These are phyloP conservation scores for Leishmania mexicana DNA, from an alignment of 208 protist species.

Conservation along the genomic window DNA sequence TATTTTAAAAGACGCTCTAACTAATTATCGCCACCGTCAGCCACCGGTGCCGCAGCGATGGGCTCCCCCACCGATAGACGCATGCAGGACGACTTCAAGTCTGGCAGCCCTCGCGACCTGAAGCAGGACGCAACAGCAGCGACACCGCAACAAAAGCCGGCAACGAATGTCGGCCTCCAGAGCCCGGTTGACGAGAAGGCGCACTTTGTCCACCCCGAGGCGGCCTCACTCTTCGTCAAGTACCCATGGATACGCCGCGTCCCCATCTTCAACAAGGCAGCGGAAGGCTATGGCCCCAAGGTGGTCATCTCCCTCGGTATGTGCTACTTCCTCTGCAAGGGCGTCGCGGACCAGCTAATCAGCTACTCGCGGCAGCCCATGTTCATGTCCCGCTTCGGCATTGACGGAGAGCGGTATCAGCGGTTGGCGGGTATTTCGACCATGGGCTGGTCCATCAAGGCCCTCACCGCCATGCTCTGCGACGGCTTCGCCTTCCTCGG, in stretches of 20 bases:
- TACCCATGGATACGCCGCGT: constrained; percentile 39
- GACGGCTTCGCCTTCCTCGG: constrained; percentile 68
- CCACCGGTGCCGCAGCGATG: not conserved
- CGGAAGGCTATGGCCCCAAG: constrained; percentile 47
- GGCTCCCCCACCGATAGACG: not conserved
- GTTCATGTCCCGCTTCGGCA: constrained; percentile 46
- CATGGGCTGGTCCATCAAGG: constrained; percentile 76
- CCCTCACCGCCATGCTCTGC: constrained; percentile 62
- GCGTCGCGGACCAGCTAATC: constrained; percentile 59
- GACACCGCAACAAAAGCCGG: not conserved
- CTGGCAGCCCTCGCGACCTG: not conserved
- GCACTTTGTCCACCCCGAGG: constrained; percentile 32
- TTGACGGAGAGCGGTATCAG: constrained; percentile 46
- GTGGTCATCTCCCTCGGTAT: constrained; percentile 41
- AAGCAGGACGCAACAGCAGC: not conserved
- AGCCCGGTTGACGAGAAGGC: too few relatives aligned
- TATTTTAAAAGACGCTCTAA: not conserved
- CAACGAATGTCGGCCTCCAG: not conserved
- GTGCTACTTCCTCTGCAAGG: constrained; percentile 58
- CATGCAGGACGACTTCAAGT: not conserved
- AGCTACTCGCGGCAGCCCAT: constrained; percentile 42
- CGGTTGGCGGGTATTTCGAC: constrained; percentile 44
- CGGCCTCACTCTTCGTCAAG: constrained; percentile 26
- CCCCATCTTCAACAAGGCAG: constrained; percentile 46
- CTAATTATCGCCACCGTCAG: not conserved